Percentiles rank a stretch among this genome's conserved stretches.
Evolutionary conservation across 1,284 basidiomycete species (phyloP).

Genomic region (Mycosarcoma mackinlayi): DNA sequence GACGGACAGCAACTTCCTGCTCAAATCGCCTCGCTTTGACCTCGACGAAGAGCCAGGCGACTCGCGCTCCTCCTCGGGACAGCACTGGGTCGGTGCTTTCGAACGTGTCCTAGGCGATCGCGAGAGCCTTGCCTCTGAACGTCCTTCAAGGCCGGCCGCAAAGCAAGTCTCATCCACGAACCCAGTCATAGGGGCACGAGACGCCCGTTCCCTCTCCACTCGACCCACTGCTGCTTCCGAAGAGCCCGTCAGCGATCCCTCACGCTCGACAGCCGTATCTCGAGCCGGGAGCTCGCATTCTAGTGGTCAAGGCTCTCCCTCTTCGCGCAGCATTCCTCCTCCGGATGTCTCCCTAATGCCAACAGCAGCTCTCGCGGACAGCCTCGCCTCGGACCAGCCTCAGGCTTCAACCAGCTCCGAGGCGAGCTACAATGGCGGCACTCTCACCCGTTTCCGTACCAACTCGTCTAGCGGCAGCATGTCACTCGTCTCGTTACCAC

Average conservation of each 20-base stretch:
- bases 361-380: conserved; percentile 4
- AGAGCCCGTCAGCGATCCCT: conserved; percentile 13
- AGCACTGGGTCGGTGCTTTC: conserved; percentile 62
- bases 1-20: conserved; percentile 25
- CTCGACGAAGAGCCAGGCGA: conserved; percentile 54
- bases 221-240: conserved; percentile 15
- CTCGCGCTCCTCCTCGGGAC: conserved; percentile 16
- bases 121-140: conserved; percentile 36
- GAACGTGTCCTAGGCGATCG: conserved; percentile 64
- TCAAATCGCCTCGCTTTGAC: conserved; percentile 46
- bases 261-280: conserved; percentile 21
- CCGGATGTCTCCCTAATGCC: conserved; percentile 1
- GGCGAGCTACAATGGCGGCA: conserved; percentile 17
- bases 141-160: conserved; percentile 23
- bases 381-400: conserved; percentile 1
- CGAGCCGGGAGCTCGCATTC: conserved; percentile 36
- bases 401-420: conserved; percentile 10
- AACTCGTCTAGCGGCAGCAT: conserved; percentile 42
- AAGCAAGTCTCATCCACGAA: conserved; percentile 29
- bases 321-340: conserved; percentile 11
- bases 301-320: conserved; percentile 33
- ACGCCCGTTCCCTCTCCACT: conserved; percentile 16
- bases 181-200: conserved; percentile 37
- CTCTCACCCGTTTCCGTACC: conserved; percentile 37
- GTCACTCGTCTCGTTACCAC: conserved; percentile 37